Conservation (phyloP, 2,329 filamentous ascomycete species). For the Triangularia verruculosa region DNA sequence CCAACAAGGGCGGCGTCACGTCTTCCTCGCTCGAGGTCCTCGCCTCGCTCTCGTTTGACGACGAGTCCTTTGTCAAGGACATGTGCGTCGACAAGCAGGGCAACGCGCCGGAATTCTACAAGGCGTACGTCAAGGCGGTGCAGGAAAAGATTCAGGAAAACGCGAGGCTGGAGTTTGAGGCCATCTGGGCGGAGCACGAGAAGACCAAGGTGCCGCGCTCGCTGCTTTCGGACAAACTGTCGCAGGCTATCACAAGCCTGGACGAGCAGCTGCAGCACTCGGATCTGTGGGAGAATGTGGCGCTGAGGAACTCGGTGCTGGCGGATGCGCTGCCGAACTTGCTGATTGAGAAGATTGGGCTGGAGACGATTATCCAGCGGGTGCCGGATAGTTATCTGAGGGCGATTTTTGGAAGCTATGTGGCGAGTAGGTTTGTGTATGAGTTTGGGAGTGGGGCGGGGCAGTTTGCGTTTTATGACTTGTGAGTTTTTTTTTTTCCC, state of each 20-base stretch:
- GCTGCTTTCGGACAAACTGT: conserved; percentile 87
- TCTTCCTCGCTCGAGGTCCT: conserved; percentile 96
- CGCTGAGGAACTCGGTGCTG: conserved; percentile 74
- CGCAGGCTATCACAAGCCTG: conserved; percentile 88
- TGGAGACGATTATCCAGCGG: conserved; percentile 80
- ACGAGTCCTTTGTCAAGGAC: conserved; percentile 80
- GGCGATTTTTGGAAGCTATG: conserved; percentile 92
- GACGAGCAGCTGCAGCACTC: conserved; percentile 95
- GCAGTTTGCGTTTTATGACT: conserved; percentile 98
- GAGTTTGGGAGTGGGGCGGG: conserved; percentile 88
- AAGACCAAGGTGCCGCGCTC: conserved; percentile 75
- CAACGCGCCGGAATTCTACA: conserved; percentile 83
- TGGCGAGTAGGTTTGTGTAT: conserved; percentile 95
- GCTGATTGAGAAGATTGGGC: conserved; percentile 82
- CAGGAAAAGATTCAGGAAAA: conserved; percentile 90
- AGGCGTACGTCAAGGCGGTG: conserved; percentile 86
- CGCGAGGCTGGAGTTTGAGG: conserved; percentile 91
- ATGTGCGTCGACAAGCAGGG: conserved; percentile 82
- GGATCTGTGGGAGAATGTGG: conserved; percentile 82
- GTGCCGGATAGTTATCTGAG: conserved; percentile 91
- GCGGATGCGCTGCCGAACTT: conserved; percentile 81
- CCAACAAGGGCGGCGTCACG: conserved; percentile 98
- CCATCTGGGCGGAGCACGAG: conserved; percentile 94
- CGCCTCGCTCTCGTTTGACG: conserved; percentile 90
- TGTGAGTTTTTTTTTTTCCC: conserved; percentile 58